Percentiles rank a stretch among this genome's conserved stretches.
phyloP scores from a whole-genome alignment of 2,329 filamentous ascomycete genomes.

The Trichophyton mentagrophytes region DNA sequence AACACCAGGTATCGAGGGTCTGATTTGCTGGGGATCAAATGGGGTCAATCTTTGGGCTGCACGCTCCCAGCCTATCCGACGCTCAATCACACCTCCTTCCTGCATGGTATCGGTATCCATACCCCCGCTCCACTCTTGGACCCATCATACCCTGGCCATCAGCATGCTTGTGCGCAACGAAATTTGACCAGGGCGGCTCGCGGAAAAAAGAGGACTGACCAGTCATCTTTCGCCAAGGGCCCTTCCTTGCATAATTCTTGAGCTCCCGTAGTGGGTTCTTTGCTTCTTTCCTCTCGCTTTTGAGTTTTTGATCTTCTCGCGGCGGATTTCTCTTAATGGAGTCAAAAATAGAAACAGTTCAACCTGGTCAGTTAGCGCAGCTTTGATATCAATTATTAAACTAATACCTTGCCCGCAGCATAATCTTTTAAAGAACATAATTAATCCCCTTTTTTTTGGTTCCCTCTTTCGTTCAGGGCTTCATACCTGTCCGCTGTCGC shows the following conservation, averaged over 20 bases:
- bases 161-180: conserved; percentile 6
- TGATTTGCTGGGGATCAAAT: neutral
- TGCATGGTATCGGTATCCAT: neutral
- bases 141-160: neutral
- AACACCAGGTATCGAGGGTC: neutral
- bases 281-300: neutral
- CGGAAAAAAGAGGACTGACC: conserved; percentile 11
- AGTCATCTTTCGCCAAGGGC: neutral
- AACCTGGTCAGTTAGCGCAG: neutral
- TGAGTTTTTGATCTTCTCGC: neutral
- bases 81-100: neutral
- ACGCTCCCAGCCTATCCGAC: conserved; percentile 3
- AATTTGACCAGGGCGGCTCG: conserved; percentile 7
- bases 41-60: neutral
- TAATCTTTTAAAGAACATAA: conserved; percentile 4
- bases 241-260: neutral
- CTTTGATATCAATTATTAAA: conserved; percentile 1
- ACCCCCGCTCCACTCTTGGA: neutral
- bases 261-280: neutral
- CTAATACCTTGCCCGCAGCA: neutral
- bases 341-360: conserved; percentile 7
- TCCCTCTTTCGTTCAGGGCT: neutral
- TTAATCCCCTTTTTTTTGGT: conserved; percentile 3
- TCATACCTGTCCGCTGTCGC: conserved; percentile 2
- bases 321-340: neutral